Base-by-base conservation (phyloP, 2,329 filamentous ascomycete genomes). In the Talaromyces albobiverticillius region DNA sequence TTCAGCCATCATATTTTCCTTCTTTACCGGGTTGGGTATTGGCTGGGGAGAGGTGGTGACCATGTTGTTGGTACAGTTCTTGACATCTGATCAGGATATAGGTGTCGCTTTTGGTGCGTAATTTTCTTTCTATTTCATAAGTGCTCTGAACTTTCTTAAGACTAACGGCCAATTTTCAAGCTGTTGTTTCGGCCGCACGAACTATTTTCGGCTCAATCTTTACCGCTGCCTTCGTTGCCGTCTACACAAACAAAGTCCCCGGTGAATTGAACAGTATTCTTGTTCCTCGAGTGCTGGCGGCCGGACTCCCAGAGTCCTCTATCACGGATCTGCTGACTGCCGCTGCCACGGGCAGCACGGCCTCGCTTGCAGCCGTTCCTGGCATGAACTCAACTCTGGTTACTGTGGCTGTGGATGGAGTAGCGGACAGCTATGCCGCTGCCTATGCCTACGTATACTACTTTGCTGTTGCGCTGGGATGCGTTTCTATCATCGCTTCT, bases 361-460 rank as follows among this genome's bases (percentile, higher is more conserved):
- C 14, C 20, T 55, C 16, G 26, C 51, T 64, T 51, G 45, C 32
- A 11, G 34, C 14, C 1, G 36, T 59, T 20, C 60, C 57, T 3
- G 57, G 53, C 22, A 59, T 65, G 13, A 59, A 57, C 3, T 46
- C 31, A 18, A 47, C 40, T 3, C 60, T 63, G 10, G 55, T 49
- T 8, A 25, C 53, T 14, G 52, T 54, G 6, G 59, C 58, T 5
- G 20, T 16, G 1, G 16, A 54, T 9, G 32, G 29, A 14, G 55
- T 61, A 3, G 52, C 53, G 16, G 45, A 58, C 22, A 56, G 57
- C 9, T 62, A 62, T 38, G 52, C 59, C 1, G 61, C 48, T 10
- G 55, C 61, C 0, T 64, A 62, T 42, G 41, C 62, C 8, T 64
- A 63, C 23, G 58, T 64, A 1, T 64, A 64, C 46, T 64, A 64